phyloP scores from a whole-genome alignment of 1,284 basidiomycete species.

The Xanthoconium separans region DNA sequence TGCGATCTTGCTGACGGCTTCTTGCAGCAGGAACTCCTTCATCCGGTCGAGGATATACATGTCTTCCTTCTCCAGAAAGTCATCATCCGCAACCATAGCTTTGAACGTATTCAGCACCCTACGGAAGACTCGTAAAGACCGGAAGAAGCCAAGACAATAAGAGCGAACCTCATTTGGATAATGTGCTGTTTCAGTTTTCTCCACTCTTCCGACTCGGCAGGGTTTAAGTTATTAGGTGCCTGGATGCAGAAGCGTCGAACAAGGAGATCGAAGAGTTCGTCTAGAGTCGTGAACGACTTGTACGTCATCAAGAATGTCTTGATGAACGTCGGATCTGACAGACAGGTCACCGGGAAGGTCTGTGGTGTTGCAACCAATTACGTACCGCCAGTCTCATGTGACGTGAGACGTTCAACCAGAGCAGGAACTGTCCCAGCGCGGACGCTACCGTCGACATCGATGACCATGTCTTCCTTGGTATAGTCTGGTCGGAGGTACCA shows the following conservation, averaged over 20 bases:
- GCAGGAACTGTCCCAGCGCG: constrained; percentile 86
- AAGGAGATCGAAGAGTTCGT: constrained; percentile 86
- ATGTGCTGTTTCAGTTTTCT: constrained; percentile 85
- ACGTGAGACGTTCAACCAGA: constrained; percentile 86
- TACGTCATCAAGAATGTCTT: constrained; percentile 97
- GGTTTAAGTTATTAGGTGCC: constrained; percentile 68
- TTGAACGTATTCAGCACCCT: constrained; percentile 86
- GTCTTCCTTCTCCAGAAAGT: constrained; percentile 82
- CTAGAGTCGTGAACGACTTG: constrained; percentile 89
- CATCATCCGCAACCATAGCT: constrained; percentile 76
- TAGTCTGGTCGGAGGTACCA: constrained; percentile 88
- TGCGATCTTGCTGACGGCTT: constrained; percentile 59
- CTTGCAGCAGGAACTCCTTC: constrained; percentile 73
- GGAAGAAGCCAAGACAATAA: neutral
- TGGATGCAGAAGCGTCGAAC: constrained; percentile 81
- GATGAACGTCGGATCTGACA: constrained; percentile 76
- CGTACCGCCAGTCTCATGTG: constrained; percentile 82
- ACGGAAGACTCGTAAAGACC: constrained; percentile 8
- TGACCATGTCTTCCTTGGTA: constrained; percentile 75
- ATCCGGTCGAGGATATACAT: constrained; percentile 74
- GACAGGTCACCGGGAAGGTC: constrained; percentile 1
- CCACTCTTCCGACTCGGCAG: constrained; percentile 79
- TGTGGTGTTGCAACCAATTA: constrained; percentile 3
- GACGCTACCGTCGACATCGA: constrained; percentile 82
- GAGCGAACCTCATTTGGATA: constrained; percentile 78